Evolutionary conservation across 2,329 filamentous ascomycete species (phyloP), one percentile per base, ranked within the genome.

Genomic region (Chaetothyriales sp.): DNA sequence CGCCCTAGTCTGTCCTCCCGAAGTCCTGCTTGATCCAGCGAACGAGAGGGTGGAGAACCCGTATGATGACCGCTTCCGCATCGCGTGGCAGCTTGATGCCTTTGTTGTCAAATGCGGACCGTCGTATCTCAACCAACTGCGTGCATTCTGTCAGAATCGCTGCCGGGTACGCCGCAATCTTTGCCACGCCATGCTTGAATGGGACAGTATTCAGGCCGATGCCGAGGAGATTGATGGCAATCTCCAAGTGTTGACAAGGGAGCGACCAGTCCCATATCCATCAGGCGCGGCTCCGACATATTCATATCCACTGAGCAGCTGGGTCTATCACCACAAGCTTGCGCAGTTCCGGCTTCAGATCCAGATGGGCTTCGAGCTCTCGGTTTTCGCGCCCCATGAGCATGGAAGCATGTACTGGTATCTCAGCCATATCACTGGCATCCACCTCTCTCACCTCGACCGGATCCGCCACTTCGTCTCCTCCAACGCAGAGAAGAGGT

Each of bases 281-380:
- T 48, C 68, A 68, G 53, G 72, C 70, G 47, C 69, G 68, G 18
- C 22, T 18, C 43, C 43, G 43, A 74, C 78, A 0, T 82, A 78
- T 62, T 75, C 81, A 0, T 83, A 85, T 49, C 81, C 87, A 0
- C 73, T 96, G 0, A 87, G 85, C 1, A 88, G 84, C 2, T 98
- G 92, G 92, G 79, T 82, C 0, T 93, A 90, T 60, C 77, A 89
- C 53, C 86, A 94, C 67, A 96, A 95, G 66, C 74, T 95, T n/a
- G 79, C 78, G 26, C 79, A 90, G 61, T 86, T 95, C 75, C 83
- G 90, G 63, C 84, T 81, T 73, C 83, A 93, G 45, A 75, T 95
- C 15, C 85, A 95, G 62, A 79, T 95, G 28, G 92, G 93, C 10
- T 96, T 98, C 65, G 92, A 98, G 66, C 80, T 95, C 10, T 83